Evolutionary conservation across 441 rosid species (phyloP), one percentile per base, ranked within the genome.

Genomic region (Theobroma grandiflorum): DNA sequence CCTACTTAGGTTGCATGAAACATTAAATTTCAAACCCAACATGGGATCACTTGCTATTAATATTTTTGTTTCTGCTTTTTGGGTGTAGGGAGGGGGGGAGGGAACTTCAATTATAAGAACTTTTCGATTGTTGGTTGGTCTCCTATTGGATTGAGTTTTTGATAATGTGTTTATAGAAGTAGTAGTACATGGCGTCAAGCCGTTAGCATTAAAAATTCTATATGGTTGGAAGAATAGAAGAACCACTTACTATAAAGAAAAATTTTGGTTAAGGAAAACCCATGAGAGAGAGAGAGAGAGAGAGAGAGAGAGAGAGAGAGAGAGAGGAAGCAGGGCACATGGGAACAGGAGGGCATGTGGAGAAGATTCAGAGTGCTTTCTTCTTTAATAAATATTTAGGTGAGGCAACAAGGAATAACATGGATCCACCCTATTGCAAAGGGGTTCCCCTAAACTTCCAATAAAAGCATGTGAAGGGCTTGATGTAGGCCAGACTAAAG

Each of bases 281-380:
- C 72, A 78, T 76, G 78, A 81, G 81, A 80, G 78, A 82, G 82
- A 80, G 78, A 85, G 82, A 81, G 84, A 73, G 57, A 40, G 65
- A 49, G 63, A 43, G 80, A 64, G 79, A 80, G 78, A 82, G 82
- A 80, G 78, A 85, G 82, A 81, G 84, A 73, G 57, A 40, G 65
- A 49, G 63, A 43, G 80, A 64, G 79, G 87, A 84, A 84, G 87
- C 89, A 84, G 85, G 77, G 89, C 97, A 91, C 95, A 93, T 93
- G 97, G 93, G 89, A 89, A 79, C 90, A 91, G 93, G 66, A 75
- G 82, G 80, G 87, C 97, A 90, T 90, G 92, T 93, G 97, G 88
- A 88, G 92, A 89, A 89, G 93, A 88, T 91, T 88, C 94, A 87
- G 90, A 89, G 58, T 62, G 80, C 85, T 74, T 75, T 78, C 35